Evolutionary conservation across 2,329 filamentous ascomycete genomes (phyloP), one percentile per base, ranked within the genome.

Genomic region (Ceratocystis albifundus): DNA sequence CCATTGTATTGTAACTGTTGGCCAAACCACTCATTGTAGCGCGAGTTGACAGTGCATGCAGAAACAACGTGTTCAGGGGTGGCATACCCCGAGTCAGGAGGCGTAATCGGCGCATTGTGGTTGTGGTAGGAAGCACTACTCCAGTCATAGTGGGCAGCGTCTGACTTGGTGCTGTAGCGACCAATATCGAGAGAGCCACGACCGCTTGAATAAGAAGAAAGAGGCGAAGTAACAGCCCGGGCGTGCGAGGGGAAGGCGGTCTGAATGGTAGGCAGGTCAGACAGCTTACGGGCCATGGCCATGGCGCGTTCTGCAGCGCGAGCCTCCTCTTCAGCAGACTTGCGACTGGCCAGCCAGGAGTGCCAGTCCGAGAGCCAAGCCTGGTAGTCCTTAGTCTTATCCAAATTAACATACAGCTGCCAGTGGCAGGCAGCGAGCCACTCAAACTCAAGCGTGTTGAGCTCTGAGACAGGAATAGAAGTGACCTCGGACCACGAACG

Each of bases 401-500:
- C 83, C 32, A 92, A 85, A 73, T 95, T 91, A 73, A 94, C 88
- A 73, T 96, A 94, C 65, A 96, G 84, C 70, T 86, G 82, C 87
- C 90, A 96, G 71, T 85, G 81, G 74, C 95, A 94, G 53, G 87
- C 86, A 66, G 84, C 81, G 50, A 96, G 82, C 92, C 92, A 96
- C 71, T 95, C 88, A 72, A 88, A 84, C 79, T 96, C 92, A 74
- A 96, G 83, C 68, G 82, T 80, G 77, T 96, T 96, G 71, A 96
- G 81, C 73, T 96, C 90, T 2, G 82, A 77, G 22, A 96, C 90
- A 41, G 87, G 81, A 70, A 96, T 96, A 69, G 89, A 90, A 76
- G 90, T 96, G 64, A 96, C 92, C 74, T 96, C 92, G 4, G 92
- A 90, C 92, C 92, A 96, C 0, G 92, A 96, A 66, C 90, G 88